Conservation (phyloP, 495 filamentous ascomycete species). For the Aspergillus incahuasiensis region DNA sequence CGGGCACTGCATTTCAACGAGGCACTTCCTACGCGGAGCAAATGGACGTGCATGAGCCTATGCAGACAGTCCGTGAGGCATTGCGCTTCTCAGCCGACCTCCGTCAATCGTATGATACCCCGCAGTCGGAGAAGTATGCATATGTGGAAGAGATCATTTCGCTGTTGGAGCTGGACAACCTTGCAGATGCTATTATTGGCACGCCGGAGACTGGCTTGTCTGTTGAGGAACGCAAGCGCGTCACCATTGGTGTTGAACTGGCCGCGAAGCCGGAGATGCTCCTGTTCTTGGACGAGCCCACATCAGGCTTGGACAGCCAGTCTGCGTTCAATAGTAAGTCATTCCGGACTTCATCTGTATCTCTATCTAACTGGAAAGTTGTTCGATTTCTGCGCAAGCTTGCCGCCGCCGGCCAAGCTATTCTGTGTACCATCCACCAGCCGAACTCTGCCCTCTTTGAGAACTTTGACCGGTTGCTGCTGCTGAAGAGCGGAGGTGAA, state of each 20-base stretch:
- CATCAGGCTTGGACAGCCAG: slow-evolving; percentile 62
- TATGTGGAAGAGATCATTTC: slow-evolving; percentile 58
- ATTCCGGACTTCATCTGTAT: background rate
- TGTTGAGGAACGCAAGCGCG: slow-evolving; percentile 58
- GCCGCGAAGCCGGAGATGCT: slow-evolving; percentile 62
- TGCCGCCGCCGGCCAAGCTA: slow-evolving; percentile 63
- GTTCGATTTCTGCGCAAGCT: slow-evolving; percentile 62
- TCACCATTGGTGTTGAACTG: slow-evolving; percentile 67
- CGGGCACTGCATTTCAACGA: slow-evolving; percentile 82
- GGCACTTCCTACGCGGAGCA: slow-evolving; percentile 58
- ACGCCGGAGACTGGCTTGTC: slow-evolving; percentile 50
- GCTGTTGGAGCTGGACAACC: slow-evolving; percentile 54
- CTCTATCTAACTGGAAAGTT: slow-evolving; percentile 18
- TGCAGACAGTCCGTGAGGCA: slow-evolving; percentile 58
- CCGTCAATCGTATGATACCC: slow-evolving; percentile 48
- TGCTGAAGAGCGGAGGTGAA: slow-evolving; percentile 65
- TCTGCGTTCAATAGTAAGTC: slow-evolving; percentile 52
- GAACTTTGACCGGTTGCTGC: slow-evolving; percentile 66
- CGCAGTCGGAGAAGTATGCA: slow-evolving; percentile 53
- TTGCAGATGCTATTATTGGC: slow-evolving; percentile 54
- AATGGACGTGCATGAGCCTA: slow-evolving; percentile 57
- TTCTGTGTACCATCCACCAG: slow-evolving; percentile 75
- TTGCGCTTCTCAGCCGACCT: slow-evolving; percentile 56
- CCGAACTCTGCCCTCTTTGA: slow-evolving; percentile 69
- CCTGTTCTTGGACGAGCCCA: slow-evolving; percentile 76